phyloP scores from a whole-genome alignment of 495 filamentous ascomycete species.

The Hyaloscypha bicolor region DNA sequence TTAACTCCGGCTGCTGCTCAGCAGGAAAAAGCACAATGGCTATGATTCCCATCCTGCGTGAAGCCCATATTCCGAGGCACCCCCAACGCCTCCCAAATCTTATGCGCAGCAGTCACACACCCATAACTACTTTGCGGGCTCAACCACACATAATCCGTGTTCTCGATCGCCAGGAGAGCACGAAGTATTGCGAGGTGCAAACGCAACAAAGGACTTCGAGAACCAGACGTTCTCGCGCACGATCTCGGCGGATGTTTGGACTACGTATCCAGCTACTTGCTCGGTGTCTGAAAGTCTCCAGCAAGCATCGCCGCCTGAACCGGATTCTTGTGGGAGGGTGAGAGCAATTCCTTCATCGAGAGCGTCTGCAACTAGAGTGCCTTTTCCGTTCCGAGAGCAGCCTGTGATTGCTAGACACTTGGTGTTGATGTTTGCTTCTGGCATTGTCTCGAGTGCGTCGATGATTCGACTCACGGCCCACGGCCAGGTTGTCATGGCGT shows the following conservation, averaged over 20 bases:
- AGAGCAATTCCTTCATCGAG: constrained; percentile 48
- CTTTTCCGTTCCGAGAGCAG: constrained; percentile 55
- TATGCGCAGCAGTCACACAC: constrained; percentile 39
- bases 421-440: constrained; percentile 43
- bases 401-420: constrained; percentile 46
- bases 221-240: constrained; percentile 52
- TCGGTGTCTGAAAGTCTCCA: constrained; percentile 47
- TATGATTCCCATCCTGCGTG: constrained; percentile 38
- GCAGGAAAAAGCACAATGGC: constrained; percentile 44
- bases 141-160: constrained; percentile 47
- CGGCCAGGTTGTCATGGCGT: constrained; percentile 47
- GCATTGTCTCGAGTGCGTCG: constrained; percentile 44
- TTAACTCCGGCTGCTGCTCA: constrained; percentile 39
- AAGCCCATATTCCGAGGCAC: constrained; percentile 38
- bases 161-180: constrained; percentile 45
- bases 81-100: constrained; percentile 38
- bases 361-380: constrained; percentile 50
- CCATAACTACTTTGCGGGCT: constrained; percentile 44
- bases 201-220: constrained; percentile 38
- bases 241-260: constrained; percentile 48
- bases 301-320: constrained; percentile 49
- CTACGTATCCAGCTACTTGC: constrained; percentile 42
- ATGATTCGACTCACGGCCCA: constrained; percentile 49
- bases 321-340: constrained; percentile 52
- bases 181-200: constrained; percentile 25